Evolutionary conservation across 257 asterid species (phyloP).

Genomic region (Verbascum thapsus): DNA sequence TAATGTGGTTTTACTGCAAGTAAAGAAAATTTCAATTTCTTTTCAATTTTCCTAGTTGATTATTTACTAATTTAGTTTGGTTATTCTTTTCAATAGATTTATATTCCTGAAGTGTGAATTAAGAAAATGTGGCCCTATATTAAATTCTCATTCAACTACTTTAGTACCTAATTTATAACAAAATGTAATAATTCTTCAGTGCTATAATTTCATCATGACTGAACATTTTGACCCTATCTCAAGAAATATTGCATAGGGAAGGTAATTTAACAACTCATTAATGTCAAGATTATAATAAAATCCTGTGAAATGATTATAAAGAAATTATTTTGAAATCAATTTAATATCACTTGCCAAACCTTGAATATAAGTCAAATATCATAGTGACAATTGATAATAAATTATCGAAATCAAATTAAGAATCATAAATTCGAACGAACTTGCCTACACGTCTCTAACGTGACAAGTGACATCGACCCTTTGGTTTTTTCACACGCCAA

Average conservation of each 20-base stretch:
- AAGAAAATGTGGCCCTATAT: slow-evolving; percentile 31
- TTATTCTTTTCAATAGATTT: slow-evolving; percentile 8
- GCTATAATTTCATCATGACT: slow-evolving; percentile 18
- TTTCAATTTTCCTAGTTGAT: neutral
- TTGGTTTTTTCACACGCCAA: slow-evolving; percentile 19
- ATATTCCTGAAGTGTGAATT: slow-evolving; percentile 39
- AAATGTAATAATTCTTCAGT: slow-evolving; percentile 5
- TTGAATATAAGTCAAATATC: slow-evolving; percentile 24
- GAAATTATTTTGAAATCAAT: neutral
- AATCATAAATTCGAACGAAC: slow-evolving; percentile 9
- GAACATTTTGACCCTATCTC: slow-evolving; percentile 14
- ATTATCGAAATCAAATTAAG: no score
- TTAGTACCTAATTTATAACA: neutral
- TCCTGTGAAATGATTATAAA: neutral
- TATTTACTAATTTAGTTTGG: neutral
- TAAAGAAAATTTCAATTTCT: slow-evolving; percentile 17
- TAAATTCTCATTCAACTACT: neutral
- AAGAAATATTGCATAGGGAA: neutral
- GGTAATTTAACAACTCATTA: neutral
- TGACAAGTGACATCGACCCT: slow-evolving; percentile 24
- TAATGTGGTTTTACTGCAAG: slow-evolving; percentile 14
- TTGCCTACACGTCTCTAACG: slow-evolving; percentile 26
- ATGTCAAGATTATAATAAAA: slow-evolving; percentile 1
- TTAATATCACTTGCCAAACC: neutral
- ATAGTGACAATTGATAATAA: neutral